Evolutionary conservation across 2,329 filamentous ascomycete species (phyloP).

Genomic region (Aspergillus sp.): DNA sequence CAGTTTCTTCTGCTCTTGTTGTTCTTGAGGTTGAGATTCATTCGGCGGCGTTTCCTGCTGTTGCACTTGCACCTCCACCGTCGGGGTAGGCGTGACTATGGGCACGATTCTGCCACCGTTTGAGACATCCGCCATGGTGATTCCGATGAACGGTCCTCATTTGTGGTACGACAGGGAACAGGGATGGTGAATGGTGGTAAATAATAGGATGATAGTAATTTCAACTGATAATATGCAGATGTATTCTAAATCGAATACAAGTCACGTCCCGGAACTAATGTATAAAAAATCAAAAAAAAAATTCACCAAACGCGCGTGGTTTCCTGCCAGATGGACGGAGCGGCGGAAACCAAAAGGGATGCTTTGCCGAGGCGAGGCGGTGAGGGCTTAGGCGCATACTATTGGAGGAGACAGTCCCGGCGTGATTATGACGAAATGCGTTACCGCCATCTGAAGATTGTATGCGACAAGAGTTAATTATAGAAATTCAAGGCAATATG

Average conservation of each 20-base stretch:
- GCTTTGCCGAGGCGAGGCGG: constrained; percentile 5
- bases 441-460: background rate
- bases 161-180: constrained; percentile 9
- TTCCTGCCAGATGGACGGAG: constrained; percentile 3
- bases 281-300: background rate
- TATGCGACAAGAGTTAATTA: too few species aligned
- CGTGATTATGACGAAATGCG: background rate
- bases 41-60: constrained; percentile 4
- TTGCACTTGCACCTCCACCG: constrained; percentile 8
- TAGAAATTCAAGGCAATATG: background rate
- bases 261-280: background rate
- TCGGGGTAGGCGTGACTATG: constrained; percentile 25
- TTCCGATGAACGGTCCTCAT: constrained; percentile 31
- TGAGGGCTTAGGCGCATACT: background rate
- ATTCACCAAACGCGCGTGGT: background rate
- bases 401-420: background rate
- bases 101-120: constrained; percentile 38
- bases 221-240: too few species aligned
- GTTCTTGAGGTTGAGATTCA: constrained; percentile 9
- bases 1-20: too few species aligned
- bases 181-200: background rate
- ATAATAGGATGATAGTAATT: background rate
- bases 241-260: background rate
- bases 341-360: constrained; percentile 5
- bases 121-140: constrained; percentile 34